A percentile compares a stretch with the other conserved stretches of the same genome.
Conservation (phyloP, 2,329 filamentous ascomycete genomes). For the Acephala macrosclerotiorum region DNA sequence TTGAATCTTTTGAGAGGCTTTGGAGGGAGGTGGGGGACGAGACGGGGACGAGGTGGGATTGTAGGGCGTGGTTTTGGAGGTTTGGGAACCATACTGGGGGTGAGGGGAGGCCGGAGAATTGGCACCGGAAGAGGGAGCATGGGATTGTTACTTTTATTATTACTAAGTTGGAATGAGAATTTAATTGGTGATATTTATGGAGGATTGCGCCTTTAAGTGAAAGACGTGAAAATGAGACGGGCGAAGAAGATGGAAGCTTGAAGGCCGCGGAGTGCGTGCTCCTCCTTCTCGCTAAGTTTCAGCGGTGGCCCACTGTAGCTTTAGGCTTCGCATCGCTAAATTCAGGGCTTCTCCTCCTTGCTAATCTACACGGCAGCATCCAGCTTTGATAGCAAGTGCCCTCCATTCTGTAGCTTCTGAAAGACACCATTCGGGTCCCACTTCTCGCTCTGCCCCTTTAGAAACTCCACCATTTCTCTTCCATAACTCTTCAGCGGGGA, state of each 20-base stretch:
- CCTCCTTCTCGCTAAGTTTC: background rate
- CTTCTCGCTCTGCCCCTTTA: constrained; percentile 33
- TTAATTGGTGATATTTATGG: too few species aligned
- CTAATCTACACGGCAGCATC: background rate
- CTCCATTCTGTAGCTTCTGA: constrained; percentile 32
- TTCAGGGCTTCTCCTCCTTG: too few species aligned
- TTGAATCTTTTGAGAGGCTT: background rate
- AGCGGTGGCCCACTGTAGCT: too few species aligned
- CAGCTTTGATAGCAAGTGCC: constrained; percentile 14
- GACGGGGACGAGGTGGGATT: constrained; percentile 1
- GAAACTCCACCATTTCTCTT: constrained; percentile 6
- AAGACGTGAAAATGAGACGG: too few species aligned
- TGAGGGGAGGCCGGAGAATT: background rate
- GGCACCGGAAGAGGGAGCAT: background rate
- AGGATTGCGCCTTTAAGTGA: too few species aligned
- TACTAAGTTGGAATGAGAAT: background rate
- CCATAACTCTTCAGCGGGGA: constrained; percentile 25
- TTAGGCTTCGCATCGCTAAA: too few species aligned
- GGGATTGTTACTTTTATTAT: background rate
- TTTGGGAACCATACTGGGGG: background rate
- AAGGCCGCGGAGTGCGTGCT: too few species aligned
- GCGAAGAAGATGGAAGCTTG: too few species aligned
- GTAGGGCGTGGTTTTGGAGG: background rate
- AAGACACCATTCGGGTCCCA: constrained; percentile 42
- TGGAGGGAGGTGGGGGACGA: background rate